Conservation (phyloP, 805 yeast species). For the Candida koratica region DNA sequence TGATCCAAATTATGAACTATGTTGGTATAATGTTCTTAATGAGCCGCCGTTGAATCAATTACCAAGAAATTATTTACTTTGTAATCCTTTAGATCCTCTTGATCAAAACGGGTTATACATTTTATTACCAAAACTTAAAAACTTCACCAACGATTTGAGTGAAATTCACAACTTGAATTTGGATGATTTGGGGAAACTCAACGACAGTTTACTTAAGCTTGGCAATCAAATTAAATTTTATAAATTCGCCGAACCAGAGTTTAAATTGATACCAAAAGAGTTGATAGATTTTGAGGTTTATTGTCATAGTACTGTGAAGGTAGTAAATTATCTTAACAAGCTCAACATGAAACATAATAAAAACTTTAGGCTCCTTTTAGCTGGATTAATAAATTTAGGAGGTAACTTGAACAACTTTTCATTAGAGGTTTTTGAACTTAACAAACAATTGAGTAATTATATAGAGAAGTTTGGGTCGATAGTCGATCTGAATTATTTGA, state of each 20-base stretch:
- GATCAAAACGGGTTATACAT: constrained; percentile 52
- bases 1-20: constrained; percentile 47
- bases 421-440: constrained; percentile 36
- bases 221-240: constrained; percentile 26
- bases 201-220: constrained; percentile 32
- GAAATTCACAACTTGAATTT: constrained; percentile 21
- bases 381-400: constrained; percentile 48
- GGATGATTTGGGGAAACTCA: constrained; percentile 28
- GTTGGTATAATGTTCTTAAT: constrained; percentile 50
- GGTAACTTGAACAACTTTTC: constrained; percentile 56
- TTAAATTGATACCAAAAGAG: constrained; percentile 27
- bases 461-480: constrained; percentile 53
- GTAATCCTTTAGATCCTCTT: constrained; percentile 49
- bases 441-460: constrained; percentile 22
- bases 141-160: constrained; percentile 22
- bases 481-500: constrained; percentile 48
- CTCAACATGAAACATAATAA: constrained; percentile 35
- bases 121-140: constrained; percentile 43
- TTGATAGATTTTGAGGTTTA: constrained; percentile 32
- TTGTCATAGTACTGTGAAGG: constrained; percentile 30
- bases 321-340: constrained; percentile 34
- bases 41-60: constrained; percentile 43
- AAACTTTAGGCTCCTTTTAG: constrained; percentile 36
- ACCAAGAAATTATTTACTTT: constrained; percentile 46
- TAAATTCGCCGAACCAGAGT: constrained; percentile 12